Evolutionary conservation across 495 filamentous ascomycete genomes (phyloP), one percentile per base, ranked within the genome.

Genomic region (Hyphodiscus hymeniophilus): DNA sequence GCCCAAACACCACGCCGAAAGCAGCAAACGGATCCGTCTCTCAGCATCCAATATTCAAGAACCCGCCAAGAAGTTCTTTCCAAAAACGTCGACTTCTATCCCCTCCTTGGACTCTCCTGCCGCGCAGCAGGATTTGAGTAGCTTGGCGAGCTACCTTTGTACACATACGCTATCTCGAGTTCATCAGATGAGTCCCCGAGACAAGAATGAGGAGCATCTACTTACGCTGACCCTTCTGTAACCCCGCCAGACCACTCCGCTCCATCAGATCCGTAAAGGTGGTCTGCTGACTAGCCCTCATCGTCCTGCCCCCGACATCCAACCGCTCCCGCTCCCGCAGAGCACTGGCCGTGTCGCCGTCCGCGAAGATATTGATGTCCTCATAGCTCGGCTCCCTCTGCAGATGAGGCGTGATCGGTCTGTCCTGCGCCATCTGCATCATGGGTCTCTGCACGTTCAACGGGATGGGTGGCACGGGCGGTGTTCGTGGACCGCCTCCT

Each of bases 291-390:
- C 64, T 64, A 13, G 33, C n/a, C 6, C 49, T 50, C 11, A 12
- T 11, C 28, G 30, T 38, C 15, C 18, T 26, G 4, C 32, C 16
- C 22, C 3, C 2, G 7, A n/a, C 42, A 38, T 47, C 43, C 30
- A 41, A n/a, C 17, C 45, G 34, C 17, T 40, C 35, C 20, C 30
- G 30, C 17, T 55, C 36, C 26, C 56, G 16, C 24, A 59, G 20
- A 12, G 48, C 17, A 58, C 58, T 42, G 44, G 72, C 53, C 5
- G 62, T 68, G 13, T 60, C 67, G 8, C 76, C 76, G 45, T 85
- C 82, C 4, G 81, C 77, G 62, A 83, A 87, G 12, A 89, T 72
- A 52, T 79, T 77, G 57, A 87, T 87, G 62, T 76, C 81, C 60
- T 83, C 78, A 26, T 59, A 60, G 54, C 80, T 84, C 1, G 71